phyloP scores from a whole-genome alignment of 176 grass and related monocot species.

The Zea luxurians region DNA sequence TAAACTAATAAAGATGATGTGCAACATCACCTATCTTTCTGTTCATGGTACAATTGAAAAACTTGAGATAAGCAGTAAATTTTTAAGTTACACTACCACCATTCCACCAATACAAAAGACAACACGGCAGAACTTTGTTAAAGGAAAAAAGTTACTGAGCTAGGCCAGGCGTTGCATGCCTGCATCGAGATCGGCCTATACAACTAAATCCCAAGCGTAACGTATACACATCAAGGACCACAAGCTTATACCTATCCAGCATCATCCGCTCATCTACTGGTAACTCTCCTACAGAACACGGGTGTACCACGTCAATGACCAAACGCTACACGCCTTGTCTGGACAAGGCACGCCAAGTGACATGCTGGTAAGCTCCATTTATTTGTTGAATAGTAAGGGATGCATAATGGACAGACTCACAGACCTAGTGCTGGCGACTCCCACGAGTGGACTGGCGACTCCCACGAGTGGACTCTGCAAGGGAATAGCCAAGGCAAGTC shows the following conservation, averaged over 20 bases:
- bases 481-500: too few species aligned
- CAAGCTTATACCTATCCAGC: conserved; percentile 33
- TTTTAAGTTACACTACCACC: conserved; percentile 11
- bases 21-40: background rate
- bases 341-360: conserved; percentile 12
- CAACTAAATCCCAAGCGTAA: conserved; percentile 45
- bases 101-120: conserved; percentile 35
- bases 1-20: background rate
- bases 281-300: conserved; percentile 32
- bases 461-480: too few species aligned
- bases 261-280: conserved; percentile 33
- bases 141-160: conserved; percentile 22
- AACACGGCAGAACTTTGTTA: conserved; percentile 3
- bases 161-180: conserved; percentile 20
- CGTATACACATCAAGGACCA: conserved; percentile 13
- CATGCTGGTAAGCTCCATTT: conserved; percentile 22
- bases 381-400: conserved; percentile 43
- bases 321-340: conserved; percentile 10
- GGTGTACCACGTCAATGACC: conserved; percentile 13
- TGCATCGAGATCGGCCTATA: conserved; percentile 49
- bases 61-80: background rate
- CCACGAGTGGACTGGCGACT: too few species aligned
- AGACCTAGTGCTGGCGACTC: too few species aligned
- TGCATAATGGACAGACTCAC: background rate
- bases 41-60: conserved; percentile 16